Percentiles rank a stretch among this genome's conserved stretches.
phyloP scores from a whole-genome alignment of 305 asterid species.

The Rubia peregrina region DNA sequence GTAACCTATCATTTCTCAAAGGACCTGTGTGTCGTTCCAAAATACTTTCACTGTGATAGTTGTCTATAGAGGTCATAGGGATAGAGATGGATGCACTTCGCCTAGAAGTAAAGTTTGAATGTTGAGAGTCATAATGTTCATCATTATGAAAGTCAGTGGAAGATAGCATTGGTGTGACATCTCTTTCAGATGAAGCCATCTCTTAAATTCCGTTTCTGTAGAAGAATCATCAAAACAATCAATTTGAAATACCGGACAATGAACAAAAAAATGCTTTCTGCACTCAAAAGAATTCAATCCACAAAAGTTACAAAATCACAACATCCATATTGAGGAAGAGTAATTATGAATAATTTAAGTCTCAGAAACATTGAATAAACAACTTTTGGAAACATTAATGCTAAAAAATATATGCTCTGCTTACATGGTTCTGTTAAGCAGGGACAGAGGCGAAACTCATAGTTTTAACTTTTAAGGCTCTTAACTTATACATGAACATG shows the following conservation, averaged over 20 bases:
- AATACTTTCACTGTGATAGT: conserved; percentile 37
- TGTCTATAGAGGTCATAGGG: conserved; percentile 38
- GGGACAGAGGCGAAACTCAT: not conserved
- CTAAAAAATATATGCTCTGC: not conserved
- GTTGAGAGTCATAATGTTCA: conserved; percentile 28
- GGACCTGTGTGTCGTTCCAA: conserved; percentile 74
- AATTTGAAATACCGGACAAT: not conserved
- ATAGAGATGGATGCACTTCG: conserved; percentile 71
- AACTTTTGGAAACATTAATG: not conserved
- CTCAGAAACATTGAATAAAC: not conserved
- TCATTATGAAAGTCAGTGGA: conserved; percentile 38
- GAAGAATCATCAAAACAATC: not conserved
- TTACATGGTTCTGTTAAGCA: not conserved
- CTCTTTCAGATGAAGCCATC: conserved; percentile 54
- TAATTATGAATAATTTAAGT: not conserved
- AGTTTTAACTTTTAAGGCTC: not conserved
- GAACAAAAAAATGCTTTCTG: not conserved
- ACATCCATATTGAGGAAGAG: not conserved
- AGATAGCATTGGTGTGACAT: conserved; percentile 56
- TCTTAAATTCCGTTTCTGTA: conserved; percentile 12
- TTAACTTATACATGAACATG: not conserved
- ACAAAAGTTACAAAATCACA: not conserved
- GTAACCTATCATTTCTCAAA: conserved; percentile 38
- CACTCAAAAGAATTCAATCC: not conserved
- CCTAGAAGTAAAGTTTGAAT: conserved; percentile 34